Evolutionary conservation across 192 early-diverging fungal species (phyloP).

Genomic region (Podila epigama): DNA sequence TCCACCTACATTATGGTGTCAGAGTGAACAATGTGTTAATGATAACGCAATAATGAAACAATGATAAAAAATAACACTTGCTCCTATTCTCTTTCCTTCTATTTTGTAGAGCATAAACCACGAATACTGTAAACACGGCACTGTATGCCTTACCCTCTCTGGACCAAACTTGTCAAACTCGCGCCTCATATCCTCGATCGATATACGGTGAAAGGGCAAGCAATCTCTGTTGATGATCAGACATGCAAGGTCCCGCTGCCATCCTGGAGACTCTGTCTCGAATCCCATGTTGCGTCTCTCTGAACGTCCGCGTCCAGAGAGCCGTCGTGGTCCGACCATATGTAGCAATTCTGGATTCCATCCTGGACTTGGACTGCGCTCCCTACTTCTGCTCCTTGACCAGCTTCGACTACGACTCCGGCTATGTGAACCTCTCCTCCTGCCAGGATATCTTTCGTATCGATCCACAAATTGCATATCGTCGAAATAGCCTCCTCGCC

Average conservation of each 20-base stretch:
- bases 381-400: conserved; percentile 44
- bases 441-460: conserved; percentile 28
- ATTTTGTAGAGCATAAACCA: too few relatives aligned
- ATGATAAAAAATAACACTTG: conserved; percentile 6
- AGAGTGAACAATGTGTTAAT: background rate
- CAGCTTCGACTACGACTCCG: conserved; percentile 42
- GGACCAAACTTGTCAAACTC: conserved; percentile 57
- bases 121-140: too few relatives aligned
- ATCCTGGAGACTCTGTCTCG: conserved; percentile 16
- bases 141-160: conserved; percentile 37
- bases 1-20: conserved; percentile 43
- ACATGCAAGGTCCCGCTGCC: conserved; percentile 48
- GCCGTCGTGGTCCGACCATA: background rate
- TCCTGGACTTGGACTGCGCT: conserved; percentile 26
- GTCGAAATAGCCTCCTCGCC: conserved; percentile 37
- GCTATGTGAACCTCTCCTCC: conserved; percentile 22
- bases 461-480: conserved; percentile 39
- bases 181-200: conserved; percentile 56
- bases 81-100: too few relatives aligned
- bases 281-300: conserved; percentile 10
- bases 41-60: background rate
- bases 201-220: conserved; percentile 54
- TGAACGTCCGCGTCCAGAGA: conserved; percentile 4
- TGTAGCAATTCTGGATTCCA: conserved; percentile 24
- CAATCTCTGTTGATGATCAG: conserved; percentile 56